Base-by-base conservation (phyloP, 116 monocot genomes). In the Phalaenopsis hybrid region DNA sequence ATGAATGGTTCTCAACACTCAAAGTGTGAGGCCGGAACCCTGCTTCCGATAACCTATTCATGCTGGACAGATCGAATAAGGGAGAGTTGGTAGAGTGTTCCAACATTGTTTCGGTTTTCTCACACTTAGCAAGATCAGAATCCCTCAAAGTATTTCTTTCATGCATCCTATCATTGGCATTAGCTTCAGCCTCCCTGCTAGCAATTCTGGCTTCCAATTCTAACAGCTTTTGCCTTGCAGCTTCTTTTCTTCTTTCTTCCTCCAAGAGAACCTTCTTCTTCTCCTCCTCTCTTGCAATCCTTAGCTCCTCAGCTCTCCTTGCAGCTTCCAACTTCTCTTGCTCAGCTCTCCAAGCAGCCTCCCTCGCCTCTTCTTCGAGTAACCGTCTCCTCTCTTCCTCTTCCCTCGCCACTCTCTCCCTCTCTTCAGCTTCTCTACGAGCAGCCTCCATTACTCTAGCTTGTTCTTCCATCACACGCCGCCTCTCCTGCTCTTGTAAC, bases 201-300 rank as follows among this genome's bases (percentile, higher is more conserved):
- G 92, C 92, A 74, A 99, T 99, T 86, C 78, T 93, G 48, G 89
- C 99, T 80, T 99, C 95, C 85, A 99, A 85, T 76, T 95, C 99
- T 80, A 95, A 58, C 37, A 99, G 91, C 78, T 99, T 99, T 76
- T 88, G 67, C 11, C 86, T 78, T 61, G 99, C 99, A 80, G 92
- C 93, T 65, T 92, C 93, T 83, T 92, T 99, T 78, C 99, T 92
- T 85, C 95, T 90, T 78, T 93, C 99, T 75, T 99, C 99, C 89
- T 95, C 95, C 81, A 91, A 49, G 50, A 80, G 12, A 46, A 88
- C 73, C 87, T 79, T 88, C 83, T 78, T 95, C 80, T 83, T 99
- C 82, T 99, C 93, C 83, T 99, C 99, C 79, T 95, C 93, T 68
- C 95, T 92, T 28, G 90, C 89, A 59, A 92, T 79, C 69, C 82